Base-by-base conservation (phyloP, 495 filamentous ascomycete species). In the Articulospora tetracladia region DNA sequence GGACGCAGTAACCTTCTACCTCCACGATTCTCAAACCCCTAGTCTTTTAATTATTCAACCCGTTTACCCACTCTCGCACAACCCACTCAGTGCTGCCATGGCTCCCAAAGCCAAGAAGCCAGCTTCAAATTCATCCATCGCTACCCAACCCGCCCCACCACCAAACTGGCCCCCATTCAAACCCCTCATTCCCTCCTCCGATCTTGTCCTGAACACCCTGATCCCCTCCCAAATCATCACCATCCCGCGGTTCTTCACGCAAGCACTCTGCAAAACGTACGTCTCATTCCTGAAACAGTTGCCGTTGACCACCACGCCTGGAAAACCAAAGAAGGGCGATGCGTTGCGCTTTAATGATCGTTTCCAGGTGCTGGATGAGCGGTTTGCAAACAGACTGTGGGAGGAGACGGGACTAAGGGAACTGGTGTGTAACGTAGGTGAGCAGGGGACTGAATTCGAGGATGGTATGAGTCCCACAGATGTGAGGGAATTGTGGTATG, bases 291-390 rank as follows among this genome's bases (percentile, higher is more conserved):
- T 96, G 0, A 78, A 82, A n/a, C 81, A 78, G 0, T 73, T 97
- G 20, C 86, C 91, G 0, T 75, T 97, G 32, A 79, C 78, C 17
- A 96, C 92, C 0, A 97, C 93, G 0, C 91, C 91, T 0, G 88
- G 86, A 0, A 86, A 86, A 51, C 92, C 93, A 7, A 95, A 92
- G 75, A 86, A 84, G 63, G 93, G 90, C 47, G 86, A 95, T 44
- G 93, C 93, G 0, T 73, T 93, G 26, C 79, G 93, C 20, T 89
- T 97, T 44, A 98, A 98, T 70, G 93, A 97, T 69, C 86, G 93
- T 27, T 94, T 89, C 70, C 90, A 97, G 75, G 77, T 94, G 41
- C 77, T 90, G 32, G 93, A 98, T 74, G 70, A 78, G 26, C 68
- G 53, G 10, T 96, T 97, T 68, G 88, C 93, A 2, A 79, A 88